Evolutionary conservation across 768 basidiomycete genomes (phyloP).

Genomic region (Suillus discolor): DNA sequence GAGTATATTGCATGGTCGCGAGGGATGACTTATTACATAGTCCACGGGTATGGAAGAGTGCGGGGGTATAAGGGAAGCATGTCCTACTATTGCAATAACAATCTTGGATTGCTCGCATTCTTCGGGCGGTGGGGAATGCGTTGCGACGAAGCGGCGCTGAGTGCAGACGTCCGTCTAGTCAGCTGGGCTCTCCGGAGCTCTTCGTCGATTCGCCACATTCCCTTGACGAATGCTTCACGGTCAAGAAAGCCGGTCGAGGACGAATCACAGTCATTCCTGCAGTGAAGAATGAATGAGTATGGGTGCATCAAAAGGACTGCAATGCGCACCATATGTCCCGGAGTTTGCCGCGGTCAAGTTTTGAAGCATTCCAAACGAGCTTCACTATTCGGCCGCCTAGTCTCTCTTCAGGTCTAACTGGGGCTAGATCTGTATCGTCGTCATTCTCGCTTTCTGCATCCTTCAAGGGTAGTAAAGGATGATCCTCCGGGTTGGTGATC

Average conservation of each 20-base stretch:
- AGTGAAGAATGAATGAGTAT: conserved; percentile 8
- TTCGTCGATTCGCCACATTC: conserved; percentile 89
- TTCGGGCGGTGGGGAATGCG: conserved; percentile 35
- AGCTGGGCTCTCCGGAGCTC: conserved; percentile 67
- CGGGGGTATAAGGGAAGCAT: neutral
- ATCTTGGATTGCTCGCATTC: conserved; percentile 12
- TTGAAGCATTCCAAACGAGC: conserved; percentile 64
- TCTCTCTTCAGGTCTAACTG: conserved; percentile 45
- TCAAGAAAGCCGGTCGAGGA: conserved; percentile 57
- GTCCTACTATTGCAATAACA: conserved; percentile 16
- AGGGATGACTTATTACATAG: conserved; percentile 1
- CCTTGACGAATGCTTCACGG: conserved; percentile 67
- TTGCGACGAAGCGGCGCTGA: conserved; percentile 35
- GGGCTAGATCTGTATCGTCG: conserved; percentile 28
- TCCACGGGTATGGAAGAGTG: conserved; percentile 3
- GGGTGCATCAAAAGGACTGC: conserved; percentile 3
- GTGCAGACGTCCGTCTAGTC: conserved; percentile 32
- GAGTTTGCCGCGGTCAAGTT: conserved; percentile 53
- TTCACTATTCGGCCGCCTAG: conserved; percentile 60
- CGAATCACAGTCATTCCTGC: conserved; percentile 74
- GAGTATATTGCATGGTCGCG: neutral
- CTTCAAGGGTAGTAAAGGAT: conserved; percentile 18
- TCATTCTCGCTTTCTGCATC: conserved; percentile 17
- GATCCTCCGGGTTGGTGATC: conserved; percentile 48
- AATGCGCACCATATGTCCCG: conserved; percentile 65